Base-by-base conservation (phyloP, 2,329 filamentous ascomycete species). In the Mycocentrospora acerina region DNA sequence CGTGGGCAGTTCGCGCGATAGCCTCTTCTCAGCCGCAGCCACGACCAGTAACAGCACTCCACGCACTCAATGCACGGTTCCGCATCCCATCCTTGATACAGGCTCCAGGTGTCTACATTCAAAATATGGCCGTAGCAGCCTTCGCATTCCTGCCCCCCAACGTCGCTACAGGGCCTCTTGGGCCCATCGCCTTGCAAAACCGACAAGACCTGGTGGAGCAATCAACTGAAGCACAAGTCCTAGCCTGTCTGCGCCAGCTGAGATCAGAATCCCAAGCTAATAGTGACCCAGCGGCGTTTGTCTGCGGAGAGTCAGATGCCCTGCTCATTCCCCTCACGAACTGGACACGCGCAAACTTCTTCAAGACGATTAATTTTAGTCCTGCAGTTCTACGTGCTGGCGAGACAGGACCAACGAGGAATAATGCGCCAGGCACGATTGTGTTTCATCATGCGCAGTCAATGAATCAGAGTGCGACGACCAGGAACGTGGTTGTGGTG, bases 61-160 rank as follows among this genome's bases (percentile, higher is more conserved):
- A 72, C 50, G 62, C 67, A 2, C 65, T 73, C 35, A 67, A 70
- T 26, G 40, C 69, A 11, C 70, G 71, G 60, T 16, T 69, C 59
- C 48, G 53, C 48, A 15, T 59, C 3, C 27, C 44, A 10, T 40
- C 37, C 2, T 22, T 58, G 14, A 30, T 45, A 24, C 44, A 55
- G 10, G 51, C 55, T 22, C 32, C 34, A 26, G 57, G 57, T 12
- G 32, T 54, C 16, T 49, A 49, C 24, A 11, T 51, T 5, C 40
- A 45, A 18, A 51, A 54, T 16, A 49, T 48, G 43, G 37, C 33
- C 6, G 35, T 51, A 4, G 24, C 40, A n/a, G 43, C 34, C 17
- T 54, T 46, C 32, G 35, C 29, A 10, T 48, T 45, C 18, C 3
- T 57, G 2, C 18, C 42, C 15, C 35, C 45, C 12, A 37, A 47